phyloP scores from a whole-genome alignment of 1,284 basidiomycete genomes.

The Cryptococcus amylolentus region DNA sequence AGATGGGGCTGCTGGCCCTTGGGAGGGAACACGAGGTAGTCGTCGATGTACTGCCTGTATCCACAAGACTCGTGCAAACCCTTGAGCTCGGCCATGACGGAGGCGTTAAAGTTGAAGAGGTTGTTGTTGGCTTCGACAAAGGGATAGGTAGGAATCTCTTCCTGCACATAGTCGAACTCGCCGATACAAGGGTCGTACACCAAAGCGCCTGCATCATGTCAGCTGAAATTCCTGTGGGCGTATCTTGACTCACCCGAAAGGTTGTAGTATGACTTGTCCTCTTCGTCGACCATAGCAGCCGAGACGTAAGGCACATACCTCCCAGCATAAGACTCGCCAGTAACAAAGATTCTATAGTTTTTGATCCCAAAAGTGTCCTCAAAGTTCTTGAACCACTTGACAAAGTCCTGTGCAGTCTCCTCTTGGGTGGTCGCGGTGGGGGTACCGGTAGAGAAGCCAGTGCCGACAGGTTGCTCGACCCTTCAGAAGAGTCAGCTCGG shows the following conservation, averaged over 20 bases:
- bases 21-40: slow-evolving; percentile 63
- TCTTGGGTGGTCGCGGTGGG: slow-evolving; percentile 57
- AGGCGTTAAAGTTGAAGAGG: slow-evolving; percentile 44
- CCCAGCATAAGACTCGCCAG: slow-evolving; percentile 47
- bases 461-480: slow-evolving; percentile 71
- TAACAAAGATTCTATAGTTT: slow-evolving; percentile 31
- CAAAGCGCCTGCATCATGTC: slow-evolving; percentile 19
- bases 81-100: slow-evolving; percentile 62
- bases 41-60: slow-evolving; percentile 62
- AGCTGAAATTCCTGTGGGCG: not conserved
- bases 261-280: slow-evolving; percentile 25
- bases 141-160: slow-evolving; percentile 59
- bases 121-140: slow-evolving; percentile 11
- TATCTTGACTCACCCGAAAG: slow-evolving; percentile 9
- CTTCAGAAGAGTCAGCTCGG: not conserved
- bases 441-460: slow-evolving; percentile 70
- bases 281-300: slow-evolving; percentile 25
- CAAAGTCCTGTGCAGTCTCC: slow-evolving; percentile 44
- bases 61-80: slow-evolving; percentile 57
- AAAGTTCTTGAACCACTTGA: slow-evolving; percentile 24
- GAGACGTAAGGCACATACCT: slow-evolving; percentile 51
- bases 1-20: slow-evolving; percentile 29
- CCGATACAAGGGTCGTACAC: slow-evolving; percentile 32
- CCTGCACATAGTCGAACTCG: slow-evolving; percentile 56
- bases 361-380: slow-evolving; percentile 18